These are phyloP conservation scores for Leccinum fibrillosum DNA, from an alignment of 768 basidiomycete genomes.

Conservation along the genomic window DNA sequence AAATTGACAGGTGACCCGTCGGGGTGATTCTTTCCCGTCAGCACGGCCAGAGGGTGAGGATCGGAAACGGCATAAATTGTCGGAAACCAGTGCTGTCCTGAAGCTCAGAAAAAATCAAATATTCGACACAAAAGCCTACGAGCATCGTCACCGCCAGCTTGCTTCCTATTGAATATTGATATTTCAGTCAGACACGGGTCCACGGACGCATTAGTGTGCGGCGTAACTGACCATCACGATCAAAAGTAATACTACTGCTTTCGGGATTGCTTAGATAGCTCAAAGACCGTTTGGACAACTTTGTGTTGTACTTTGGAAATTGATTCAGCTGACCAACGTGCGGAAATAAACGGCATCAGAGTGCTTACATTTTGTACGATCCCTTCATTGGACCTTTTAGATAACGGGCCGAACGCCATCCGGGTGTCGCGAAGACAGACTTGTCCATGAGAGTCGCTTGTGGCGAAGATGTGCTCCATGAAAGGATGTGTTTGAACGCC, in stretches of 20 bases:
- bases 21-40: constrained; percentile 56
- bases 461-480: constrained; percentile 67
- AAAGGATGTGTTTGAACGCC: constrained; percentile 65
- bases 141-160: constrained; percentile 66
- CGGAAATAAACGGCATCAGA: constrained; percentile 3
- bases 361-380: constrained; percentile 41
- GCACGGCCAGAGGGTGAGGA: constrained; percentile 65
- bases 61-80: constrained; percentile 69
- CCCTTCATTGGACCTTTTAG: constrained; percentile 44
- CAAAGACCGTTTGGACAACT: constrained; percentile 40
- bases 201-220: constrained; percentile 2
- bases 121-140: constrained; percentile 36
- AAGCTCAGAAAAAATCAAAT: neutral
- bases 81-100: constrained; percentile 58
- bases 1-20: constrained; percentile 48
- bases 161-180: constrained; percentile 40
- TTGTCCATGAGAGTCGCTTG: constrained; percentile 54
- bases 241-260: constrained; percentile 64
- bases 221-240: constrained; percentile 52
- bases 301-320: constrained; percentile 43
- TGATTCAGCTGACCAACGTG: constrained; percentile 25
- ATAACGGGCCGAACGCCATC: constrained; percentile 65
- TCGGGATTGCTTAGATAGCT: constrained; percentile 55
- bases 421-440: constrained; percentile 68
- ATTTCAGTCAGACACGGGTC: neutral